Evolutionary conservation across 202 grass and related monocot genomes (phyloP), one percentile per base, ranked within the genome.

Genomic region (Zoysia matrella): DNA sequence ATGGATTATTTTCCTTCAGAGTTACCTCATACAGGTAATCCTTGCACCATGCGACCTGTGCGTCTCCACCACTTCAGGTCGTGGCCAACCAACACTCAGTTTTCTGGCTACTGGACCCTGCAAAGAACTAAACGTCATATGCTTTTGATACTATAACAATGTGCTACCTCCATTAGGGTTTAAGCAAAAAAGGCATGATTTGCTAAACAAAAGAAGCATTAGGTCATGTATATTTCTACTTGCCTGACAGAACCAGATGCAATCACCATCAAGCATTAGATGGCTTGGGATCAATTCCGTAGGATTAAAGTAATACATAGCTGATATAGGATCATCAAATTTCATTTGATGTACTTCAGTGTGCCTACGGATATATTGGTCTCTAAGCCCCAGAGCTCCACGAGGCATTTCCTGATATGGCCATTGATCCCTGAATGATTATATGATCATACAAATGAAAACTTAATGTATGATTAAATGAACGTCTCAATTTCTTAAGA

Each of bases 1-100:
- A 52, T 22, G 11, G 52, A 30, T 67, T 61, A 52, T 72, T 57
- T 2, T 47, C 8, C 8, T 83, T 75, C 55, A 50, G 0, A n/a
- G 57, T 77, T 65, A 98, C 95, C 95, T 87, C 86, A 91, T 89
- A 80, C 82, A 89, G 70, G 95, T 93, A 69, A 94, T 90, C 79
- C 86, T 91, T 89, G 92, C 88, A 77, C 88, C 70, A 89, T 98
- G 95, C 82, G 52, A 85, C 47, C 9, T 89, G 67, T 88, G 82
- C 22, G 42, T 86, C 84, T 93, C 80, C 66, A 67, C 52, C 15
- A 82, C 62, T 62, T 74, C 58, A 50, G 36, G 42, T 52, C 57
- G 43, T 30, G 82, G 77, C 11, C 8, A 55, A 82, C 83, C 60
- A 70, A 87, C 11, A 77, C 57, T 83, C 11, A 78, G 50, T 68